A percentile compares a stretch with the other conserved stretches of the same genome.
These are phyloP conservation scores for Boletus rufocinnamomeus DNA, from an alignment of 768 basidiomycete genomes.

Conservation along the genomic window DNA sequence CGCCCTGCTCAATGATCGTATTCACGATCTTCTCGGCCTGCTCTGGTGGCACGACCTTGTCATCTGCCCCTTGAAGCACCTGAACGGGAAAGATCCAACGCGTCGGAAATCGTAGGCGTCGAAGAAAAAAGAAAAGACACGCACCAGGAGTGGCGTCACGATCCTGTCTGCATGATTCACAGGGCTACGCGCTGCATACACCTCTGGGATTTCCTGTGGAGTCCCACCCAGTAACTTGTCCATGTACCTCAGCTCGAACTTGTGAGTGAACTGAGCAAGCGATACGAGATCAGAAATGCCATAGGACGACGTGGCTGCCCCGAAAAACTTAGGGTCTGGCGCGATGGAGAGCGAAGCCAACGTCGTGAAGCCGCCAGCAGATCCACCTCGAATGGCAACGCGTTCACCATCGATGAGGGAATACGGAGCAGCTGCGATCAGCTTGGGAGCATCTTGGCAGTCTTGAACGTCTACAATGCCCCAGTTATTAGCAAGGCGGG, in stretches of 20 bases:
- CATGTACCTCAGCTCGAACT: constrained; percentile 64
- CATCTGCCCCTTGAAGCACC: constrained; percentile 70
- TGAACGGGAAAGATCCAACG: constrained; percentile 30
- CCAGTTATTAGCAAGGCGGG: constrained; percentile 66
- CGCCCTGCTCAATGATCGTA: constrained; percentile 23
- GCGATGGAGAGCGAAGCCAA: constrained; percentile 50
- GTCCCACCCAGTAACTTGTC: constrained; percentile 66
- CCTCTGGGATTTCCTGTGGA: constrained; percentile 49
- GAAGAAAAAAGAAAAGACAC: constrained; percentile 14
- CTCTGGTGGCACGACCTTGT: constrained; percentile 65
- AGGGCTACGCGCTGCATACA: constrained; percentile 63
- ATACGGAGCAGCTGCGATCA: constrained; percentile 46
- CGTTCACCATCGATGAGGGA: constrained; percentile 64
- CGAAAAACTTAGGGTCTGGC: constrained; percentile 46
- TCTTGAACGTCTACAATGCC: constrained; percentile 75
- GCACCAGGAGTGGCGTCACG: constrained; percentile 60
- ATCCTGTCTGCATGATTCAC: constrained; percentile 64
- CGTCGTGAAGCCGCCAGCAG: constrained; percentile 73
- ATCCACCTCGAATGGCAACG: constrained; percentile 68
- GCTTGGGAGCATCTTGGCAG: constrained; percentile 52
- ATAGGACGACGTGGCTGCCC: constrained; percentile 64
- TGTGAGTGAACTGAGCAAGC: constrained; percentile 68
- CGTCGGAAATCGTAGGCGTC: neutral
- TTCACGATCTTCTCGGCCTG: constrained; percentile 49
- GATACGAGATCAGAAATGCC: constrained; percentile 66